Evolutionary conservation across 176 grass and related monocot genomes (phyloP).

Genomic region (Eleusine indica): DNA sequence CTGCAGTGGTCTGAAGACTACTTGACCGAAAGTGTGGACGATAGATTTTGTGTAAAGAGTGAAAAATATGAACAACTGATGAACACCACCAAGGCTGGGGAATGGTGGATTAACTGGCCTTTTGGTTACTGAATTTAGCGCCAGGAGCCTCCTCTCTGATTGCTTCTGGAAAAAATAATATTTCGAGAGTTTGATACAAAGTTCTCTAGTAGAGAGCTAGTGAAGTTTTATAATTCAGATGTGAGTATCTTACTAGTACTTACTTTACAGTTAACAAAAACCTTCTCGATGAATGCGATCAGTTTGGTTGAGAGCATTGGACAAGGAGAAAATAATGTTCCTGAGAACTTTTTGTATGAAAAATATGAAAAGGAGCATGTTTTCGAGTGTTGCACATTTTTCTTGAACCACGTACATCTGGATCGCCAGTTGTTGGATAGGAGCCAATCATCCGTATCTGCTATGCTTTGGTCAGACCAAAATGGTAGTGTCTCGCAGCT

Average conservation of each 20-base stretch:
- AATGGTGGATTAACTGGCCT: background rate
- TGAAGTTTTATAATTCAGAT: too few species aligned
- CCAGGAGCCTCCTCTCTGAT: too few species aligned
- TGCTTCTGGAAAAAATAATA: too few species aligned
- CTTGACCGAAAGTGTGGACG: background rate
- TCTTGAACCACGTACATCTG: conserved; percentile 18
- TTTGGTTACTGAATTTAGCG: too few species aligned
- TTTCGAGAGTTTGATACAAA: too few species aligned
- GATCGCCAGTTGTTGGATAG: conserved; percentile 10
- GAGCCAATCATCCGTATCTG: conserved; percentile 12
- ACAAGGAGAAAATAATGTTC: background rate
- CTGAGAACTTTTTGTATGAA: background rate
- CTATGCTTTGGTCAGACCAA: conserved; percentile 2
- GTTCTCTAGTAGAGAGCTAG: too few species aligned
- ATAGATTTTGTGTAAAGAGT: background rate
- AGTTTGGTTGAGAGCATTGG: background rate
- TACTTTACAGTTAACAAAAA: too few species aligned
- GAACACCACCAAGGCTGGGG: background rate
- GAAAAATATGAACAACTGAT: background rate
- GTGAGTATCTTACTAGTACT: too few species aligned
- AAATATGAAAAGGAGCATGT: background rate
- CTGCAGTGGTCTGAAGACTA: too few species aligned
- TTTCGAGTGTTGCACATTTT: background rate
- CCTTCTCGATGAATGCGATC: background rate
- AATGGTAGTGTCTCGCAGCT: conserved; percentile 2